phyloP scores from a whole-genome alignment of 257 asterid species.

The Eustoma russellianum region DNA sequence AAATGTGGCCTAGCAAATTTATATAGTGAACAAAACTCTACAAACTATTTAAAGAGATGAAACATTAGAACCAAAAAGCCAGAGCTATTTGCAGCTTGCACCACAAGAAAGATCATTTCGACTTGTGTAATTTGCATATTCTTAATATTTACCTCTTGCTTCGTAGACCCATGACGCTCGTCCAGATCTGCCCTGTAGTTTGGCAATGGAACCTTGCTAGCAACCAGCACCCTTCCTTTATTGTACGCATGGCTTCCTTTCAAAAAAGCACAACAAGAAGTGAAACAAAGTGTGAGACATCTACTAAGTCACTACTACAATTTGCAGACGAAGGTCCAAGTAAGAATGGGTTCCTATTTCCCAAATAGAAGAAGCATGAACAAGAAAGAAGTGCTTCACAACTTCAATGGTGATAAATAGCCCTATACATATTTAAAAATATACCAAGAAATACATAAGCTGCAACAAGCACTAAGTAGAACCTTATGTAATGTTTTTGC shows the following conservation, averaged over 20 bases:
- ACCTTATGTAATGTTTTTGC: too few species aligned
- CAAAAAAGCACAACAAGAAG: conserved; percentile 37
- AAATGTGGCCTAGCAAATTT: too few species aligned
- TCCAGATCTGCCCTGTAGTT: conserved; percentile 97
- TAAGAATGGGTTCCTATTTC: not conserved
- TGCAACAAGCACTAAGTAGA: too few species aligned
- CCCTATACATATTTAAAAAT: too few species aligned
- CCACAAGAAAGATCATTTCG: not conserved
- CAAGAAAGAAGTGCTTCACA: not conserved
- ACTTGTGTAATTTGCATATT: not conserved
- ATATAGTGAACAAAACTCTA: too few species aligned
- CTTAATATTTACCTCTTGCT: conserved; percentile 47
- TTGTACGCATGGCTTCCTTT: conserved; percentile 85
- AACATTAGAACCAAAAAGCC: too few species aligned
- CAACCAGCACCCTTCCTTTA: conserved; percentile 87
- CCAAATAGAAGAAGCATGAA: not conserved
- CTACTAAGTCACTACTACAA: not conserved
- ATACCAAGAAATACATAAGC: too few species aligned
- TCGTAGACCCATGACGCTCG: conserved; percentile 82
- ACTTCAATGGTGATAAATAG: too few species aligned
- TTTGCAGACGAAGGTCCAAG: not conserved
- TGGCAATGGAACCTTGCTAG: conserved; percentile 87
- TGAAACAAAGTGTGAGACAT: conserved; percentile 1
- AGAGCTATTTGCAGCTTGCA: too few species aligned
- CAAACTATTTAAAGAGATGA: too few species aligned